A percentile compares a stretch with the other conserved stretches of the same genome.
phyloP scores from a whole-genome alignment of 2,329 filamentous ascomycete species.

The Pseudogymnoascus sp. region DNA sequence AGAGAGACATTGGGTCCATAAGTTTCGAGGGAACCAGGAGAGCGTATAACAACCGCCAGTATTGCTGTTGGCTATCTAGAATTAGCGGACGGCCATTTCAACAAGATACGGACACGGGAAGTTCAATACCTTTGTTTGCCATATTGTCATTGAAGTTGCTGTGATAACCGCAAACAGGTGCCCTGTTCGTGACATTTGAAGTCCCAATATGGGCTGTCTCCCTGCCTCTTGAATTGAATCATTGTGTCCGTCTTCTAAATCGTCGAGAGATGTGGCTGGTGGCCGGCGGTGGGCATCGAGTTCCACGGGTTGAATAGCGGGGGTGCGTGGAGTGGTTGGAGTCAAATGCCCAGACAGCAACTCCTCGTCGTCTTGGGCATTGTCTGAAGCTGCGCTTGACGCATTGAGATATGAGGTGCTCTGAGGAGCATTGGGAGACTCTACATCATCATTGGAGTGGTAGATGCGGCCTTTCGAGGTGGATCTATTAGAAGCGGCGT shows the following conservation, averaged over 20 bases:
- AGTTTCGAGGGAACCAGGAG: slow-evolving; percentile 65
- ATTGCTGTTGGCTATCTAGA: slow-evolving; percentile 70
- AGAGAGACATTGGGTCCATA: slow-evolving; percentile 84
- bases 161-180: slow-evolving; percentile 86
- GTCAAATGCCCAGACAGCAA: slow-evolving; percentile 18
- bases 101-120: background rate
- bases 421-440: slow-evolving; percentile 31
- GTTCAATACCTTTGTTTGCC: slow-evolving; percentile 78
- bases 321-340: slow-evolving; percentile 44
- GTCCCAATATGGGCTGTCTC: slow-evolving; percentile 62
- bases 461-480: slow-evolving; percentile 43
- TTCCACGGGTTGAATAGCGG: slow-evolving; percentile 52
- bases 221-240: slow-evolving; percentile 15
- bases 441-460: slow-evolving; percentile 55
- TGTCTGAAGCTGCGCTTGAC: slow-evolving; percentile 22
- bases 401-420: slow-evolving; percentile 28
- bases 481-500: slow-evolving; percentile 66
- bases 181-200: slow-evolving; percentile 71
- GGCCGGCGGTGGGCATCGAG: slow-evolving; percentile 36
- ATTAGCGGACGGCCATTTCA: background rate
- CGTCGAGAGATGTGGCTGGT: slow-evolving; percentile 15
- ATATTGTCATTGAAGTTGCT: slow-evolving; percentile 76
- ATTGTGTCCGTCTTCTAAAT: slow-evolving; percentile 15
- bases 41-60: slow-evolving; percentile 77
- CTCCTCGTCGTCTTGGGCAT: slow-evolving; percentile 21